Evolutionary conservation across 2,329 filamentous ascomycete genomes (phyloP).

Genomic region (Epichloe gansuensis): DNA sequence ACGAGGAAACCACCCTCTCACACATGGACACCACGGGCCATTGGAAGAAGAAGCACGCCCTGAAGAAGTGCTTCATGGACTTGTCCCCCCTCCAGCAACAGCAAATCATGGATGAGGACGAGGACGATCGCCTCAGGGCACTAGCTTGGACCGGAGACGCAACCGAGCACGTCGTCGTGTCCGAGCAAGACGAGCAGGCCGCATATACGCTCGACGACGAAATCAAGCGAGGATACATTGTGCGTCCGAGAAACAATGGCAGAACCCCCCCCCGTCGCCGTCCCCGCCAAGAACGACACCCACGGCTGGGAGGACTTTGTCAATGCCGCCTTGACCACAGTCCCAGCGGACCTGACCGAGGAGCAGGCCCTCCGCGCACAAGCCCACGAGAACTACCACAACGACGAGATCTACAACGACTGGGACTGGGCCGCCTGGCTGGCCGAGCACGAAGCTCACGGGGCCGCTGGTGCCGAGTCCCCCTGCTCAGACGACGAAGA

Average conservation of each 20-base stretch:
- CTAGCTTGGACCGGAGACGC: slow-evolving; percentile 20
- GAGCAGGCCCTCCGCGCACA: slow-evolving; percentile 15
- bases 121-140: slow-evolving; percentile 22
- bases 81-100: slow-evolving; percentile 25
- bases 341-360: slow-evolving; percentile 11
- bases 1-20: slow-evolving; percentile 26
- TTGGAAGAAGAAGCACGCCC: slow-evolving; percentile 31
- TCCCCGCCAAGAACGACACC: slow-evolving; percentile 7
- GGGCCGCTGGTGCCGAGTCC: too few relatives aligned
- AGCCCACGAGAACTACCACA: slow-evolving; percentile 11
- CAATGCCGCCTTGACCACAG: slow-evolving; percentile 13
- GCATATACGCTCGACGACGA: slow-evolving; percentile 19
- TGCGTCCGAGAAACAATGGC: slow-evolving; percentile 9
- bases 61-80: slow-evolving; percentile 30
- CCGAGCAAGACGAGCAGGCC: background rate
- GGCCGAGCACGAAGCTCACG: slow-evolving; percentile 6
- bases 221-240: slow-evolving; percentile 19
- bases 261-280: slow-evolving; percentile 7
- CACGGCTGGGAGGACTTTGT: slow-evolving; percentile 17
- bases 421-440: slow-evolving; percentile 14
- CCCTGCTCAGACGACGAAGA: background rate
- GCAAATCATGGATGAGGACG: slow-evolving; percentile 24
- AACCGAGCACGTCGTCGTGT: slow-evolving; percentile 8
- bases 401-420: slow-evolving; percentile 6
- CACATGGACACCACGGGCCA: slow-evolving; percentile 22